Percentiles rank a stretch among this genome's conserved stretches.
Conservation (phyloP, 2,329 filamentous ascomycete genomes). For the Ascochyta rabiei region DNA sequence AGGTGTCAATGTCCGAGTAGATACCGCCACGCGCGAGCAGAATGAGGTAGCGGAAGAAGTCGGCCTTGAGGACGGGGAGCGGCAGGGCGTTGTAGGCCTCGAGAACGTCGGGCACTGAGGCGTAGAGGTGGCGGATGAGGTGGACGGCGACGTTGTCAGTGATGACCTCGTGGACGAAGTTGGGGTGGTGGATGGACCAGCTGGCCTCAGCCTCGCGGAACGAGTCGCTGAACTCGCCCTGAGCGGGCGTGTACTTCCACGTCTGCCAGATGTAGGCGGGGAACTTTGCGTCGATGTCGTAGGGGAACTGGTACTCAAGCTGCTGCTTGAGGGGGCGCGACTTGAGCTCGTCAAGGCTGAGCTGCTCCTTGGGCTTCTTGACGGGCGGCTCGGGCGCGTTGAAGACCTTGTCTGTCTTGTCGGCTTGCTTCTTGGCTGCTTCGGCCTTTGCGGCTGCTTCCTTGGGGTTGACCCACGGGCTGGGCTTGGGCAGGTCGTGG, state of each 20-base stretch:
- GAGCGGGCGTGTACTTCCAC: slow-evolving; percentile 86
- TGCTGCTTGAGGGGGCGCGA: slow-evolving; percentile 77
- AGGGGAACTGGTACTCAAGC: slow-evolving; percentile 91
- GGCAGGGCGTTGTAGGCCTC: slow-evolving; percentile 58
- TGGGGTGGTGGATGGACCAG: slow-evolving; percentile 86
- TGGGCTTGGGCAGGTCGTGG: slow-evolving; percentile 45
- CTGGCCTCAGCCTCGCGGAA: slow-evolving; percentile 86
- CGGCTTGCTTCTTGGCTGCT: slow-evolving; percentile 16
- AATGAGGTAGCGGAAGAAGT: slow-evolving; percentile 72
- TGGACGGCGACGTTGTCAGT: slow-evolving; percentile 86
- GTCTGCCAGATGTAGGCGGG: slow-evolving; percentile 99
- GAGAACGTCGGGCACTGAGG: slow-evolving; percentile 62
- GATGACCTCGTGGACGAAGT: slow-evolving; percentile 95
- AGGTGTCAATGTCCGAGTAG: slow-evolving; percentile 85
- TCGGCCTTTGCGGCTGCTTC: slow-evolving; percentile 20
- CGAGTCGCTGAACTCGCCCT: slow-evolving; percentile 72
- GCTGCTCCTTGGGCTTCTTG: slow-evolving; percentile 60
- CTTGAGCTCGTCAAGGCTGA: slow-evolving; percentile 71
- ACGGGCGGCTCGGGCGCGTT: slow-evolving; percentile 35
- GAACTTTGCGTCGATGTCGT: slow-evolving; percentile 86
- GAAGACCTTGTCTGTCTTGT: slow-evolving; percentile 35
- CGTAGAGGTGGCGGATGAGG: slow-evolving; percentile 85
- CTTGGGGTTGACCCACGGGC: slow-evolving; percentile 40
- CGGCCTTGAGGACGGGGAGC: slow-evolving; percentile 63
- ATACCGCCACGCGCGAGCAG: slow-evolving; percentile 79